Evolutionary conservation across 2,329 filamentous ascomycete species (phyloP), one percentile per base, ranked within the genome.

Genomic region (Mollisiaceae sp.): DNA sequence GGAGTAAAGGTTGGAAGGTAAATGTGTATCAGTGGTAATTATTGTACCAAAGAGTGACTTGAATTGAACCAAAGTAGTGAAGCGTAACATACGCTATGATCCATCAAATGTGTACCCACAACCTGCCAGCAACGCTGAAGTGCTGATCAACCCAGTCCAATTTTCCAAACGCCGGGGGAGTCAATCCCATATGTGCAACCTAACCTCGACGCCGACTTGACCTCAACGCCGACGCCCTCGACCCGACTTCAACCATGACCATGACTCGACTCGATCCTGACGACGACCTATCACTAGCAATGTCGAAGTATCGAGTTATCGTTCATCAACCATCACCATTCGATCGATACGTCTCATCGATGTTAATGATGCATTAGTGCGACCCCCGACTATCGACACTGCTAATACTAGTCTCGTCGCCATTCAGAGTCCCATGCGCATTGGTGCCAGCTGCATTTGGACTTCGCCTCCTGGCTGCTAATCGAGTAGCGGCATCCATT

Each of bases 401-500:
- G 24, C 58, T 59, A 12, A 68, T 55, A 38, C 69, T 70, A 0
- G 55, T 57, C 24, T 59, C 39, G 8, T 61, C 52, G n/a, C 45
- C n/a, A 11, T 61, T 60, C 12, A 72, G 35, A 6, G 59, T 61
- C 3, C 59, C 65, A 27, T 70, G 66, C 14, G 64, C n/a, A n/a
- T 68, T 52, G 9, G 50, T 54, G 15, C 24, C 50, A 24, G 27
- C 9, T 68, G 55, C 32, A 24, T 57, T 57, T 9, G 65, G 32
- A 11, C 54, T 67, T 27, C 70, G 61, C 45, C 71, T 64, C 9
- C 77, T 74, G 4, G 45, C 27, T 1, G 83, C 80, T 12, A 81
- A 80, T 4, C 81, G 79, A 14, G 81, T 79, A n/a, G 82, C 81
- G 8, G 80, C 80, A 67, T 89, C 86, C 85, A 90, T 88, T 75